Base-by-base conservation (phyloP, 2,329 filamentous ascomycete species). In the Fusarium bulbicola region DNA sequence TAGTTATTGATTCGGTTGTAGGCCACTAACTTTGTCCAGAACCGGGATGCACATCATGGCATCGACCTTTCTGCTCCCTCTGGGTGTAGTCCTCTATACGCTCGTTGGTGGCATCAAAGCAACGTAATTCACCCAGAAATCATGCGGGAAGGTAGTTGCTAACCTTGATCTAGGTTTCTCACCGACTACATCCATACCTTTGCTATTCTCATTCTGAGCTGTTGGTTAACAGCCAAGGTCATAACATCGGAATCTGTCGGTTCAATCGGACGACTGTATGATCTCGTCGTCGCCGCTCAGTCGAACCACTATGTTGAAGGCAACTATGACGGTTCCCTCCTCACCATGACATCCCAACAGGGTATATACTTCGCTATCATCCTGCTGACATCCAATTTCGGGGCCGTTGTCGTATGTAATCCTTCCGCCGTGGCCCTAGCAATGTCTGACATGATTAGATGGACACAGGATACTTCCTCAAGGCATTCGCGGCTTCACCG, bases 371-470 rank as follows among this genome's bases (percentile, higher is more conserved):
- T 58, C 10, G 40, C 54, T 3, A 49, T 58, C 3, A 30, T 49
- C 8, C 40, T 58, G 1, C 40, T 58, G 0, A 30, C 42, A 18
- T 58, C 54, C 0, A 58, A 58, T 6, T 47, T 58, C 7, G 54
- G 54, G 0, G 54, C 40, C 1, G 54, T 49, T 2, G 40, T 58
- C 2, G 40, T 49, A 58, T 13, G 24, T 36, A 2, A 20, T 1
- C 1, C 24, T 20, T 24, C 16, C 0, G 1, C 40, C 14, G 9
- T 42, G 0, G 3, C 9, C 8, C 0, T 0, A 6, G n/a, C 3
- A 7, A 1, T 1, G 14, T 4, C 40, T 43, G 8, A 58, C 39
- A 6, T 18, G 1, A 5, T 15, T 3, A 58, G 40, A 58, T 58
- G 56, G 56, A 49, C 3, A 58, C 40, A 0, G 42, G 40, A 2